Base-by-base conservation (phyloP, 768 basidiomycete species). In the Agrocybe pediades region DNA sequence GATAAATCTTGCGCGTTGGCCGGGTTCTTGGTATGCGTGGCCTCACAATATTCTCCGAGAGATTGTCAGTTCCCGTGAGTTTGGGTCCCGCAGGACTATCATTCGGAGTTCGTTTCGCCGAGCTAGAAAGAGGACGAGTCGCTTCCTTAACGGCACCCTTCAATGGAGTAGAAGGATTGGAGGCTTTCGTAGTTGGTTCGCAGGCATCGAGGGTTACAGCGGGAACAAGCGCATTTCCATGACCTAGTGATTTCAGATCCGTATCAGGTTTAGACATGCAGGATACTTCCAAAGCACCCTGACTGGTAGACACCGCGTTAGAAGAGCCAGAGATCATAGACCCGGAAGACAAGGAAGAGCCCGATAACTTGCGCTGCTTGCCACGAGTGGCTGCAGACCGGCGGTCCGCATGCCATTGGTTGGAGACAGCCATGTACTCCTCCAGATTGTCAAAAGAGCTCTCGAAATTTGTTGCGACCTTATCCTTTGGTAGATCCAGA, bases 401-500 rank as follows among this genome's bases (percentile, higher is more conserved):
- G 13, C n/a, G 33, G 5, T 15, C 33, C 4, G 33, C 4, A 4
- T 11, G 3, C 5, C 11, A 4, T 36, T 11, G 13, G 3, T 36
- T 36, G 33, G 33, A 4, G 13, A 36, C 44, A 5, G 15, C 27
- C 13, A 11, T n/a, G 25, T 41, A 23, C 9, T 17, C 6, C 21
- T 43, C 13, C 29, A 21, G 29, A 17, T 19, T 24, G 46, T 49
- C 7, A 9, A 17, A 25, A 33, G 20, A 25, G 20, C 43, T 17
- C 11, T 29, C 20, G 39, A 39, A 13, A 19, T 24, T n/a, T 21
- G 30, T 25, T 24, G 17, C 53, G 23, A n/a, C 29, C 20, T 56
- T 54, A 30, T 30, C 55, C 5, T 44, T 50, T n/a, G 53, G 40
- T 13, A 47, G 41, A 40, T 62, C 49, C 40, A 59, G 30, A 36